Evolutionary conservation across 2,329 filamentous ascomycete species (phyloP).

Genomic region (Trichoderma harzianum): DNA sequence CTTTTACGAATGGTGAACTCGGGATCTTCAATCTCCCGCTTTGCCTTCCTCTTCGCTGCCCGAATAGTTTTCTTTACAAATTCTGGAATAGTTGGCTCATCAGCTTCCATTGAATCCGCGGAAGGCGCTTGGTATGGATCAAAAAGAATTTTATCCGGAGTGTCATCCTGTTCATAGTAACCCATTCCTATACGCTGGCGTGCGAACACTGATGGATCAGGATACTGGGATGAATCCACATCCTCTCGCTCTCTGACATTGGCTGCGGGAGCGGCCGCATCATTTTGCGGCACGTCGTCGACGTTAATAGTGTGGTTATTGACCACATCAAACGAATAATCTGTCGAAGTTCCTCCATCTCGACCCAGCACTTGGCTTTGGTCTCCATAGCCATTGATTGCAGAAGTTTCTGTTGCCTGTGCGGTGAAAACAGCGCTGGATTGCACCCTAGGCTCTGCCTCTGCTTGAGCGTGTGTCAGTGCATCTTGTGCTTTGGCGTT

Average conservation of each 20-base stretch:
- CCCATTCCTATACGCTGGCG: slow-evolving; percentile 56
- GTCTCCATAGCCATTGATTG: slow-evolving; percentile 29
- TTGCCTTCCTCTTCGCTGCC: slow-evolving; percentile 51
- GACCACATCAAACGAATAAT: neutral
- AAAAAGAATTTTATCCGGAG: slow-evolving; percentile 56
- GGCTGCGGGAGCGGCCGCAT: neutral
- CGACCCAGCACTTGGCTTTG: slow-evolving; percentile 34
- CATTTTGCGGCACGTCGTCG: slow-evolving; percentile 1
- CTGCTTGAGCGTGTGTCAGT: slow-evolving; percentile 30
- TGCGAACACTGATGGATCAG: slow-evolving; percentile 46
- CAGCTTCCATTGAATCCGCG: slow-evolving; percentile 40
- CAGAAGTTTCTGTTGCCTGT: neutral
- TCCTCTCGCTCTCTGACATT: slow-evolving; percentile 28
- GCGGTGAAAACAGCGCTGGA: slow-evolving; percentile 11
- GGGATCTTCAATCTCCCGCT: slow-evolving; percentile 51
- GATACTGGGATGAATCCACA: slow-evolving; percentile 39
- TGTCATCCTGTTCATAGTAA: slow-evolving; percentile 59
- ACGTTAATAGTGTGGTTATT: slow-evolving; percentile 20
- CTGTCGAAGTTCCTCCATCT: slow-evolving; percentile 16
- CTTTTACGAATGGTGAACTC: slow-evolving; percentile 47
- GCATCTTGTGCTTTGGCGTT: slow-evolving; percentile 53
- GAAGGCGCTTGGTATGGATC: slow-evolving; percentile 55
- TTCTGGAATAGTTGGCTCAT: slow-evolving; percentile 50
- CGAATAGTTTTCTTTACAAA: slow-evolving; percentile 54
- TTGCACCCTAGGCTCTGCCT: slow-evolving; percentile 25